Percentiles rank a stretch among this genome's conserved stretches.
Evolutionary conservation across 2,329 filamentous ascomycete species (phyloP).

Genomic region (Hymenoscyphus salicellus): DNA sequence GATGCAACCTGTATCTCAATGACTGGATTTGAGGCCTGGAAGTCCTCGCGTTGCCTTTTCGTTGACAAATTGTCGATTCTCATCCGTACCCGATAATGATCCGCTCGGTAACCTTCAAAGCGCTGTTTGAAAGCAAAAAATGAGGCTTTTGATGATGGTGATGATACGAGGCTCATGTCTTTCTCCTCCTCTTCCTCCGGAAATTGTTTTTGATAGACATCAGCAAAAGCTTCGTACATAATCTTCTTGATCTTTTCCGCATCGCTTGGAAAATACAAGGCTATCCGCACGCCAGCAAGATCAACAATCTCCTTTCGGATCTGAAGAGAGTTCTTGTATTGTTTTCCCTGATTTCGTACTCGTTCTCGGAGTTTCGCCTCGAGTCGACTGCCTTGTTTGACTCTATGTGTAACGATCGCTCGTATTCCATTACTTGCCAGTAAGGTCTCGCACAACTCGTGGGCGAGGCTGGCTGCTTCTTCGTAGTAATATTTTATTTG

Average conservation of each 20-base stretch:
- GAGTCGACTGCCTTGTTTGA: slow-evolving; percentile 12
- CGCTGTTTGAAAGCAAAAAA: slow-evolving; percentile 7
- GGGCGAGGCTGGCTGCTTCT: slow-evolving; percentile 9
- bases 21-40: slow-evolving; percentile 10
- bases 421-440: slow-evolving; percentile 15
- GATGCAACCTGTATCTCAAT: slow-evolving; percentile 17
- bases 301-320: slow-evolving; percentile 18
- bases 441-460: slow-evolving; percentile 14
- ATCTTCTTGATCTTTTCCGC: slow-evolving; percentile 17
- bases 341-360: slow-evolving; percentile 12
- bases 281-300: slow-evolving; percentile 18
- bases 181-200: slow-evolving; percentile 6
- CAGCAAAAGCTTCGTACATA: slow-evolving; percentile 13
- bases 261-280: slow-evolving; percentile 18
- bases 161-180: background rate
- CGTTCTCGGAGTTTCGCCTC: slow-evolving; percentile 15
- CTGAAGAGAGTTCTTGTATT: slow-evolving; percentile 1
- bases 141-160: background rate
- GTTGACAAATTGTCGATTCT: slow-evolving; percentile 8
- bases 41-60: slow-evolving; percentile 9
- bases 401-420: slow-evolving; percentile 15
- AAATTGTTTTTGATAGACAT: slow-evolving; percentile 9
- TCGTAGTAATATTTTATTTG: slow-evolving; percentile 16
- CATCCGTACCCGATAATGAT: slow-evolving; percentile 18
- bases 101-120: slow-evolving; percentile 16